A percentile compares a stretch with the other conserved stretches of the same genome.
These are phyloP conservation scores for Fusarium secorum DNA, from an alignment of 2,329 filamentous ascomycete species.

Conservation along the genomic window DNA sequence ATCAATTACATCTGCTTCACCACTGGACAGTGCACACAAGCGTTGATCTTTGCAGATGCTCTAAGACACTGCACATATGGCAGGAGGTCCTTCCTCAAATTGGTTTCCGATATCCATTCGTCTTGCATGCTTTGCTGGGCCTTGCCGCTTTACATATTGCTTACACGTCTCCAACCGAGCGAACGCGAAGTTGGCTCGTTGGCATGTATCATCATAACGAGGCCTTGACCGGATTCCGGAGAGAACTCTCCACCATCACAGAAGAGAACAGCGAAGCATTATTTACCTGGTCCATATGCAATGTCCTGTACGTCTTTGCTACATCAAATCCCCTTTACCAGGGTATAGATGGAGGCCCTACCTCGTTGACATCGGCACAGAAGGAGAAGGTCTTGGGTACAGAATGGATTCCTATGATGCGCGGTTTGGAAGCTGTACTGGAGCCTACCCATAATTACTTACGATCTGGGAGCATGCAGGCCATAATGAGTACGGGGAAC, in stretches of 20 bases:
- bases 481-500: not conserved
- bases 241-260: not conserved
- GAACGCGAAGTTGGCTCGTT: rapidly evolving
- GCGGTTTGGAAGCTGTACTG: not conserved
- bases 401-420: not conserved
- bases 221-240: not conserved
- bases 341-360: not conserved
- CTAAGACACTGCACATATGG: not conserved
- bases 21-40: not conserved
- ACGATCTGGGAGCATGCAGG: rapidly evolving
- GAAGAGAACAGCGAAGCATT: not conserved
- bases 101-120: not conserved
- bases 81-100: not conserved
- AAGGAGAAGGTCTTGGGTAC: not conserved
- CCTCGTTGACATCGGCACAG: rapidly evolving
- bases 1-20: not conserved
- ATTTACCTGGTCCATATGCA: not conserved
- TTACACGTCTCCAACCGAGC: not conserved
- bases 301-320: not conserved
- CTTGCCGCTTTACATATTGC: not conserved
- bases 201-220: not conserved
- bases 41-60: not conserved
- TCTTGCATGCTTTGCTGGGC: not conserved
- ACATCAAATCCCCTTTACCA: not conserved
- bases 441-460: not conserved